Base-by-base conservation (phyloP, 257 asterid genomes). In the Solanum commersonii region DNA sequence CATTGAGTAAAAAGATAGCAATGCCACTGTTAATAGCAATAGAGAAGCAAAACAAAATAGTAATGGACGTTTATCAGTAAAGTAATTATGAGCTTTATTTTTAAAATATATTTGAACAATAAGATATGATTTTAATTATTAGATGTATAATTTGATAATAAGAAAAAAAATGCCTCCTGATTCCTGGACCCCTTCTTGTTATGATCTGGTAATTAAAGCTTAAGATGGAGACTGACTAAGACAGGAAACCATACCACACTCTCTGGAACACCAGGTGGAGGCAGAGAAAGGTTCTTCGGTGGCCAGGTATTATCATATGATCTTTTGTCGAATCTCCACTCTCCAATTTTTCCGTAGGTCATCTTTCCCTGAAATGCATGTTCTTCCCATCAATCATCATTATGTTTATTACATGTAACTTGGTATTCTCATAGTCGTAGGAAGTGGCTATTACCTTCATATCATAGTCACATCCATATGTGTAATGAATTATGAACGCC, bases 301-400 rank as follows among this genome's bases (percentile, higher is more conserved):
- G 96, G 98, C 97, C 96, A 95, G 49, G 67, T 78, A 20, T 85
- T 85, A 91, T 87, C 93, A 31, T 92, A 94, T 77, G 99, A 94
- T 90, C 98, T 94, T 90, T 96, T 96, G 91, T 96, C 99, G 63
- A 96, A 96, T 93, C 99, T 95, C 99, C 98, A 96, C 88, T 95
- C 98, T 87, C 99, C 99, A 74, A 95, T 89, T 93, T 95, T 95
- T 88, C 98, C 98, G n/a, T 91, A 91, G 42, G 98, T 96, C 93
- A 95, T 77, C 73, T 94, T 91, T n/a, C 99, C 99, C 98, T 95
- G 90, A 40, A 88, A 20, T 18, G 11, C 70, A 86, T 70, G 52
- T 35, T 86, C 71, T 85, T 42, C 79, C 63, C 83, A 70, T 78
- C 84, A 78, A 40, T 78, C 34, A 70, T 78, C 84, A 78, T 78